Percentiles rank a stretch among this genome's conserved stretches.
Conservation (phyloP, 2,329 filamentous ascomycete species). For the Aspergillus sp. region DNA sequence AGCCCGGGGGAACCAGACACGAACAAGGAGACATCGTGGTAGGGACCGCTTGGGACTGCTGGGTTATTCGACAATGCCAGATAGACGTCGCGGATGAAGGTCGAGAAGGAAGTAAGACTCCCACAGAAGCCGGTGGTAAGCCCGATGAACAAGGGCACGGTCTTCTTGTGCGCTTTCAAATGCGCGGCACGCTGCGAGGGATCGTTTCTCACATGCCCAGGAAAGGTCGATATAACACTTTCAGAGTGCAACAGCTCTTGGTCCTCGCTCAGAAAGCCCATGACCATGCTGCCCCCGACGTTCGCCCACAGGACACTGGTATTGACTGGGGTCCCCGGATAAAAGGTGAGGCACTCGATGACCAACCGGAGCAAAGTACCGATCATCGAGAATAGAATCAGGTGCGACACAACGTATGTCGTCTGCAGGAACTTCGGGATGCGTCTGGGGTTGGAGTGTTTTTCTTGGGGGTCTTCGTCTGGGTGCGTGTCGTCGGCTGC, state of each 20-base stretch:
- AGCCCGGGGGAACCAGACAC: conserved; percentile 32
- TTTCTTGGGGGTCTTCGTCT: neutral
- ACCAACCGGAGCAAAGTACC: conserved; percentile 41
- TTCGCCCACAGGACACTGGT: conserved; percentile 82
- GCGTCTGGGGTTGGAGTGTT: neutral
- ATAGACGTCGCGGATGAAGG: conserved; percentile 76
- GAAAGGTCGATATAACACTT: conserved; percentile 32
- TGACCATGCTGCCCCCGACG: conserved; percentile 71
- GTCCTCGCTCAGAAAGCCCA: conserved; percentile 80
- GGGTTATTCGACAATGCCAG: conserved; percentile 50
- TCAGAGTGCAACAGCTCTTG: conserved; percentile 65
- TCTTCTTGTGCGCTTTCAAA: neutral
- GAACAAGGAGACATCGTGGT: conserved; percentile 37
- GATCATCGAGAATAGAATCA: neutral
- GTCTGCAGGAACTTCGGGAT: neutral
- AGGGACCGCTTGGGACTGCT: conserved; percentile 41
- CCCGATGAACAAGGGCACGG: conserved; percentile 52
- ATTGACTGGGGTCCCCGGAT: conserved; percentile 70
- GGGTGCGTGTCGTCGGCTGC: neutral
- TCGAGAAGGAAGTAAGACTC: conserved; percentile 82
- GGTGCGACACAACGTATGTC: neutral
- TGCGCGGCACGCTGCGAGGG: neutral
- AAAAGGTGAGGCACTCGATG: conserved; percentile 71
- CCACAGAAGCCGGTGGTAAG: conserved; percentile 84
- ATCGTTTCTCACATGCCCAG: neutral